Base-by-base conservation (phyloP, 2,329 filamentous ascomycete species). In the Botryotinia calthae region DNA sequence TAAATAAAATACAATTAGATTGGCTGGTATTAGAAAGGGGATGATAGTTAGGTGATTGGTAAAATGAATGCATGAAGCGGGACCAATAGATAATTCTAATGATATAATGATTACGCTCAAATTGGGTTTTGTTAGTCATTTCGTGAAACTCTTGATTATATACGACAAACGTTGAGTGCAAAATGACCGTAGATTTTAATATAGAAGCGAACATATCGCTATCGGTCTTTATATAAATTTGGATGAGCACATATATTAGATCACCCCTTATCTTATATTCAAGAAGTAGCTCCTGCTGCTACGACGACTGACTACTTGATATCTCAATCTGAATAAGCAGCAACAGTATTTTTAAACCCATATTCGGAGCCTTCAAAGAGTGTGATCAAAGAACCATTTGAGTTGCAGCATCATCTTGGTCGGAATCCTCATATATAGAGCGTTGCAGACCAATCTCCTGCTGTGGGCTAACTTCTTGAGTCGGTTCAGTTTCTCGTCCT, bases 81-180 rank as follows among this genome's bases (percentile, higher is more conserved):
- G 22, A 51, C 51, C 14, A 51, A 66, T 66, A 54, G 18, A 54
- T 67, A 67, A 67, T 54, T 44, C 3, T 68, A 56, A 68, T 68
- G 48, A 56, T 42, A 44, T 56, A 68, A 68, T 56, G 34, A 56
- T 67, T 31, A 54, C 48, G 7, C 16, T 28, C 31, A 44, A 51
- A 54, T n/a, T 54, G 4, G 12, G 2, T 54, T 22, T 54, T 54
- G n/a, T n/a, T 12, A n/a, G 1, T n/a, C 48, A n/a, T n/a, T 9
- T 2, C 48, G 25, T 51, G 25, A 51, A n/a, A 25, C 25, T 14
- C 5, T 25, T 16, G 25, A n/a, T 51, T 4, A n/a, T 4, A 51
- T 51, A 10, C 48, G 48, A 51, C 2, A n/a, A 14, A 51, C 1
- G 25, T 14, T n/a, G 48, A 51, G 22, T n/a, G 48, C 22, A 51